Percentiles rank a stretch among this genome's conserved stretches.
Conservation (phyloP, 345 rosid species). For the Eucalyptus sideroxylon region DNA sequence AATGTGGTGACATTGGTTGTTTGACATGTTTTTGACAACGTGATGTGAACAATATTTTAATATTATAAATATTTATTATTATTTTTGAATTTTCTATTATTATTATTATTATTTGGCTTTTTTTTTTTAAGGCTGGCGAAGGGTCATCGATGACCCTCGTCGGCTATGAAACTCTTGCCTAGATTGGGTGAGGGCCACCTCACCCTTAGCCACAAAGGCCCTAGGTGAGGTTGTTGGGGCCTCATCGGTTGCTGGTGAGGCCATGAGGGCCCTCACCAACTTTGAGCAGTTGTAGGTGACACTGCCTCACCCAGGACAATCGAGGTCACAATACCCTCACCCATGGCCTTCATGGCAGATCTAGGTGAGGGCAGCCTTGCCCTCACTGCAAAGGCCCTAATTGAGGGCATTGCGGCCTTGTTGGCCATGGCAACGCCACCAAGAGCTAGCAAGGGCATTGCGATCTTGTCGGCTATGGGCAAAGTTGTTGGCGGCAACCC, state of each 20-base stretch:
- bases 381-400: accelerated
- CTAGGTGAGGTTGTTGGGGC: accelerated
- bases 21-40: accelerated
- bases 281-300: accelerated
- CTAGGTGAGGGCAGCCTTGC: accelerated
- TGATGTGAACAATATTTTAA: no score
- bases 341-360: no score
- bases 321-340: no score
- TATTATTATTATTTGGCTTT: no score
- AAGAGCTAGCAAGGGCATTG: no score
- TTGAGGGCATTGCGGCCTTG: no score
- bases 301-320: accelerated
- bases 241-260: accelerated
- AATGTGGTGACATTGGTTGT: accelerated
- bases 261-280: no score
- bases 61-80: no score
- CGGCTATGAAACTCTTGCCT: no score
- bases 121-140: accelerated
- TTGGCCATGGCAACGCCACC: accelerated
- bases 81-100: no score
- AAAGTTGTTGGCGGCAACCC: accelerated
- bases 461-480: accelerated
- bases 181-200: no score
- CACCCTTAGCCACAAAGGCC: accelerated
- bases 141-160: no score